Percentiles rank a stretch among this genome's conserved stretches.
Conservation (phyloP, 192 early-diverging fungal species). For the Rhizophagus prolifer region DNA sequence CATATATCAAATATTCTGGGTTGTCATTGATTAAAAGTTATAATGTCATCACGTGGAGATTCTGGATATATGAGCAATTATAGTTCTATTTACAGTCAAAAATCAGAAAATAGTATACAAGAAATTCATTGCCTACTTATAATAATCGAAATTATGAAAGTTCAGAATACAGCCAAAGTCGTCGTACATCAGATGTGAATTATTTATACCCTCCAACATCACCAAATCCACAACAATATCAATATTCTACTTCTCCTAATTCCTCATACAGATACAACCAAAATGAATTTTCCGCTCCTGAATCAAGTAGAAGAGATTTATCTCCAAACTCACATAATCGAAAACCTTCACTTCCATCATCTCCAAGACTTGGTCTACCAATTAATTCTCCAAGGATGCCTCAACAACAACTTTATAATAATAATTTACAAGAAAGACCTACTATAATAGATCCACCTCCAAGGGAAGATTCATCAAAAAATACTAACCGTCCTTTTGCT, state of each 20-base stretch:
- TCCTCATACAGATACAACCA: not conserved
- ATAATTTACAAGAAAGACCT: not conserved
- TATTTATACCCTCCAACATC: not conserved
- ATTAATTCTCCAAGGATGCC: not conserved
- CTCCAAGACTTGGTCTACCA: not conserved
- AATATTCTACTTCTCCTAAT: not conserved
- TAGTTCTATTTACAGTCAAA: conserved; percentile 14
- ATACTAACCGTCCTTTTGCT: not conserved
- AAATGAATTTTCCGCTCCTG: not conserved
- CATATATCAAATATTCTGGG: not conserved
- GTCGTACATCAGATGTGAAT: not conserved
- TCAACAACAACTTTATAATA: too few species aligned
- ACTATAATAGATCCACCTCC: not conserved
- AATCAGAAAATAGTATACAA: not conserved
- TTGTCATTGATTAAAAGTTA: not conserved
- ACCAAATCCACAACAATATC: not conserved
- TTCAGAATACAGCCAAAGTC: not conserved
- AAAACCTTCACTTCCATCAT: not conserved
- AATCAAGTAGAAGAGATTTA: not conserved
- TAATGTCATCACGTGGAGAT: conserved; percentile 7
- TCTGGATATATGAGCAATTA: conserved; percentile 3
- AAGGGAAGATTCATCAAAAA: not conserved
- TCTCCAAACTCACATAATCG: not conserved
- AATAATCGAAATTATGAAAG: not conserved
- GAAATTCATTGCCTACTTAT: not conserved